Conservation (phyloP, 352 stramenopile genomes). For the Phytophthora pseudosyringae region DNA sequence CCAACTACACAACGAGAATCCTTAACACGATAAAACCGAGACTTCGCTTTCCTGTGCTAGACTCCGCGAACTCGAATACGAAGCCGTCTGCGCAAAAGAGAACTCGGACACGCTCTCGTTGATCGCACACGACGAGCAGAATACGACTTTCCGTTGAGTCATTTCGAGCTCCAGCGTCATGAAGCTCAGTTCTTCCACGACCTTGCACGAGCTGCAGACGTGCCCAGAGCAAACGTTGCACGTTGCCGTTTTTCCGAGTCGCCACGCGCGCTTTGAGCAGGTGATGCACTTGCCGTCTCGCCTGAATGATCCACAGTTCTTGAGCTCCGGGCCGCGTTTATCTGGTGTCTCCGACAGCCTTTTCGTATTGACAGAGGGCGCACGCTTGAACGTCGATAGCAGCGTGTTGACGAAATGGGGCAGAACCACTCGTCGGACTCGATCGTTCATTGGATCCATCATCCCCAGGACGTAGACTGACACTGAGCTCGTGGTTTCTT, state of each 20-base stretch:
- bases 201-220: conserved; percentile 35
- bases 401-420: conserved; percentile 29
- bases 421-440: conserved; percentile 19
- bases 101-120: conserved; percentile 12
- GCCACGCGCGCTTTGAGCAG: conserved; percentile 16
- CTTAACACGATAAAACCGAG: not conserved
- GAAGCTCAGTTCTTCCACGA: conserved; percentile 37
- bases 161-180: conserved; percentile 37
- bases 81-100: conserved; percentile 8
- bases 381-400: conserved; percentile 29
- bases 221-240: conserved; percentile 37
- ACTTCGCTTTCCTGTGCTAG: not conserved
- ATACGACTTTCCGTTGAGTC: conserved; percentile 27
- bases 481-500: conserved; percentile 25
- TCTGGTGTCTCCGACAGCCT: not conserved
- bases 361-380: not conserved
- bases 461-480: conserved; percentile 31
- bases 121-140: conserved; percentile 33
- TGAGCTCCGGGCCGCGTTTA: not conserved
- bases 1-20: too few species aligned
- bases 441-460: conserved; percentile 27
- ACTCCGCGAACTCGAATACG: conserved; percentile 6
- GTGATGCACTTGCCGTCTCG: conserved; percentile 15
- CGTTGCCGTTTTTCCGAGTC: conserved; percentile 5
- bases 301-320: not conserved